Evolutionary conservation across 164 flowering plant genomes (phyloP), one percentile per base, ranked within the genome.

Genomic region (Sextonia rubra): DNA sequence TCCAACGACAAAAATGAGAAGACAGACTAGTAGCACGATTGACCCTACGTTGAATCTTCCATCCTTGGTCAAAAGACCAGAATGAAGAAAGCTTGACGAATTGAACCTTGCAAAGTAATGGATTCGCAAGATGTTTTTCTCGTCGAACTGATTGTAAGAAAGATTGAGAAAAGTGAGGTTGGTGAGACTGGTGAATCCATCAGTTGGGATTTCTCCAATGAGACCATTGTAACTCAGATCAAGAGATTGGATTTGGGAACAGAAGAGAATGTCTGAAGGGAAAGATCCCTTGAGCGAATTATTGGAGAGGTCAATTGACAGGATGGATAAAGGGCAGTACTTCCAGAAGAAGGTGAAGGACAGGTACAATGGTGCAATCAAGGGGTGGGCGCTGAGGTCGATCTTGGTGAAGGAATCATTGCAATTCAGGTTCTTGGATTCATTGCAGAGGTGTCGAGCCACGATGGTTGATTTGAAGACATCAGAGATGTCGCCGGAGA

Each of bases 301-400:
- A 78, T 83, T 84, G 32, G 89, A 82, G 49, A 89, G 60, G 68
- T 86, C 82, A 27, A 89, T 85, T 23, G 77, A 64, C 0, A 77
- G 37, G 29, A 89, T 75, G 20, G 82, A 80, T 18, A 82, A 56
- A 27, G 93, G 93, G 66, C 93, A 89, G 72, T 85, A 89, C 74
- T 83, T 87, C 93, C 93, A 89, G 56, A 89, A 89, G 83, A 85
- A 88, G 55, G 63, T 49, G 74, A 87, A 89, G 14, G 92, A 89
- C 30, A 89, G 69, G 75, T 85, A 89, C 18, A 89, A 85, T 2
- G 86, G 86, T 0, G 88, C 85, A 26, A 80, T 78, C 68, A 67
- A 74, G 0, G 86, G 87, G 11, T 79, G 84, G 75, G 64, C 61
- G n/a, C 64, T 75, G n/a, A 89, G 87, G 71, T 86, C 85, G 25